A percentile compares a stretch with the other conserved stretches of the same genome.
These are phyloP conservation scores for Polytrichum formosum DNA, from an alignment of 225 moss, liverwort and hornwort species.

Conservation along the genomic window DNA sequence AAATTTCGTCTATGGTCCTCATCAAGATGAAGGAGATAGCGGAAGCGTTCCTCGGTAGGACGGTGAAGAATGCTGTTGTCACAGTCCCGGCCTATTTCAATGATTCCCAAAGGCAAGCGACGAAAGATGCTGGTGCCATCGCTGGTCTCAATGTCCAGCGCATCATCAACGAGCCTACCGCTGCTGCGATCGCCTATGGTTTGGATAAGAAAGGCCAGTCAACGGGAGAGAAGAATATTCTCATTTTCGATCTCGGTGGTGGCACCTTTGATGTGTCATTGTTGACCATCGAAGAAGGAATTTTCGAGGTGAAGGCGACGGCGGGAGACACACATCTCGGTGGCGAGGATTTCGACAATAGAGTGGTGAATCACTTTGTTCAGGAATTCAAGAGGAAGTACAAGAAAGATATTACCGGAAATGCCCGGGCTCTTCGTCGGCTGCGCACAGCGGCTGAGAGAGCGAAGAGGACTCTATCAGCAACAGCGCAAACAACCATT, in stretches of 20 bases:
- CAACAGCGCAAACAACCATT: slow-evolving; percentile 28
- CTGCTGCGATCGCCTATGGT: slow-evolving; percentile 38
- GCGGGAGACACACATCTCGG: slow-evolving; percentile 44
- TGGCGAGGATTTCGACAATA: slow-evolving; percentile 33
- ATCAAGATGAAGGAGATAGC: slow-evolving; percentile 24
- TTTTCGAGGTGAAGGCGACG: slow-evolving; percentile 38
- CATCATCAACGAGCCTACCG: slow-evolving; percentile 39
- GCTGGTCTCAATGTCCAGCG: slow-evolving; percentile 33
- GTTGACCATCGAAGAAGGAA: slow-evolving; percentile 33
- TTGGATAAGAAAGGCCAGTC: slow-evolving; percentile 23
- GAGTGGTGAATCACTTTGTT: slow-evolving; percentile 32
- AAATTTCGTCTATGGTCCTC: slow-evolving; percentile 38
- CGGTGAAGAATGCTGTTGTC: slow-evolving; percentile 29
- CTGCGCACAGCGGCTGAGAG: slow-evolving; percentile 31
- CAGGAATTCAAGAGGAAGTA: slow-evolving; percentile 40
- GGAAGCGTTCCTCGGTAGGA: slow-evolving; percentile 26
- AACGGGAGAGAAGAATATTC: slow-evolving; percentile 23
- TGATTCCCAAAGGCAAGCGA: slow-evolving; percentile 38
- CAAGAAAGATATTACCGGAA: slow-evolving; percentile 33
- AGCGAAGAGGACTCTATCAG: slow-evolving; percentile 34
- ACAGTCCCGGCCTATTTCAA: slow-evolving; percentile 40
- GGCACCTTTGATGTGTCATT: slow-evolving; percentile 37
- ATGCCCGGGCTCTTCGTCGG: slow-evolving; percentile 31
- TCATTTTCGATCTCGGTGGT: slow-evolving; percentile 35
- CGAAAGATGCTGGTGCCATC: slow-evolving; percentile 35